Percentiles rank a stretch among this genome's conserved stretches.
These are phyloP conservation scores for Cenchrus purpureus DNA, from an alignment of 176 grass and related monocot genomes.

Conservation along the genomic window DNA sequence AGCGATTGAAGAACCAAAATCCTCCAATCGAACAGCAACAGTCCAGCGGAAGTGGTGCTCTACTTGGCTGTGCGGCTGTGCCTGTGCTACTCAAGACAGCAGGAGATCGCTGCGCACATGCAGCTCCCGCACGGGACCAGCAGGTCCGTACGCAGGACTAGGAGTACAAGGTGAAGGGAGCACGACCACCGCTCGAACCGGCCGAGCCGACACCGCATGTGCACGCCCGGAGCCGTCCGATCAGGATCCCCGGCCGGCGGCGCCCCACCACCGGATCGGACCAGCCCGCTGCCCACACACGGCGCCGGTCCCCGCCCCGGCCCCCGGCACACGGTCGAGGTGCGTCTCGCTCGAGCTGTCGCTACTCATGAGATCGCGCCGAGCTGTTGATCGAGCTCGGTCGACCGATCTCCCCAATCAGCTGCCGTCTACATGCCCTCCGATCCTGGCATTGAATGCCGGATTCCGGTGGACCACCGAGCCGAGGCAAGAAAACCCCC, in stretches of 20 bases:
- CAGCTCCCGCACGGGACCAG: background rate
- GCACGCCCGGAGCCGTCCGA: constrained; percentile 48
- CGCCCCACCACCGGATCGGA: background rate
- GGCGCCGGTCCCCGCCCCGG: constrained; percentile 38
- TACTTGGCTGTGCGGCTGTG: background rate
- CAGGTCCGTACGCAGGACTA: background rate
- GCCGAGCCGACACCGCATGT: constrained; percentile 38
- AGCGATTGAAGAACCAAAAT: background rate
- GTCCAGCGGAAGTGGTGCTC: constrained; percentile 1
- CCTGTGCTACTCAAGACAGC: background rate
- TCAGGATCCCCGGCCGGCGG: constrained; percentile 33
- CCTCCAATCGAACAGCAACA: constrained; percentile 3
- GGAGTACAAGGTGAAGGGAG: background rate
- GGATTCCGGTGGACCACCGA: constrained; percentile 37
- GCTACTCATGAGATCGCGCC: background rate
- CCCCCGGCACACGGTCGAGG: constrained; percentile 9
- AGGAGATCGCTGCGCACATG: constrained; percentile 28
- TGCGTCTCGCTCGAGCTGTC: background rate
- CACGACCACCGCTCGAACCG: background rate
- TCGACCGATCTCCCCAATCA: constrained; percentile 24
- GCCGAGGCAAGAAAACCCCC: background rate
- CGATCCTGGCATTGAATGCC: constrained; percentile 26
- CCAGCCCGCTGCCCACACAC: background rate
- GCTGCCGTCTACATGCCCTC: constrained; percentile 18
- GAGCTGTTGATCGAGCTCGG: background rate